Evolutionary conservation across 2,329 filamentous ascomycete genomes (phyloP).

Genomic region (Alternaria sp.): DNA sequence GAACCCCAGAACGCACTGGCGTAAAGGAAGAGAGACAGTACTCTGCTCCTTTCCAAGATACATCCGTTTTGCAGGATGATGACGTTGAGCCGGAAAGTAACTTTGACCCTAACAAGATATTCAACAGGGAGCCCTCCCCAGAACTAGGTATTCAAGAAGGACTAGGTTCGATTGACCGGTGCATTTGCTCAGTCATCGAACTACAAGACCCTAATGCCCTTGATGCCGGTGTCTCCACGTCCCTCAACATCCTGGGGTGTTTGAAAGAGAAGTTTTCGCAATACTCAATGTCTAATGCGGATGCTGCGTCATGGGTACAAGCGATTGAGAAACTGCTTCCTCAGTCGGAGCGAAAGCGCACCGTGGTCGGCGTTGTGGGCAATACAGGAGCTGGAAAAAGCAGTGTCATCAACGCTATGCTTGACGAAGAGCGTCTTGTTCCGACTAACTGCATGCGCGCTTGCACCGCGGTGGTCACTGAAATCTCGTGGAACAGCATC

Average conservation of each 20-base stretch:
- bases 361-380: conserved; percentile 67
- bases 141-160: conserved; percentile 10
- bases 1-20: background rate
- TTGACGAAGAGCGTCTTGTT: conserved; percentile 67
- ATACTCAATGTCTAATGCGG: conserved; percentile 27
- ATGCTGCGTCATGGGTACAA: conserved; percentile 54
- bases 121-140: conserved; percentile 27
- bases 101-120: conserved; percentile 31
- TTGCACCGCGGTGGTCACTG: conserved; percentile 69
- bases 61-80: background rate
- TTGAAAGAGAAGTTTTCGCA: conserved; percentile 46
- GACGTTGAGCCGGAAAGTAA: background rate
- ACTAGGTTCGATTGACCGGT: conserved; percentile 17
- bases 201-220: conserved; percentile 47
- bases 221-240: conserved; percentile 53
- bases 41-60: background rate
- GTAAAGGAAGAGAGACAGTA: conserved; percentile 10
- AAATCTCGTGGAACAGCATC: conserved; percentile 65
- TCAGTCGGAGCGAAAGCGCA: conserved; percentile 53
- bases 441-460: conserved; percentile 68
- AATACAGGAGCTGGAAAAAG: conserved; percentile 70
- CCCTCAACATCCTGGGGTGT: conserved; percentile 49
- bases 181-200: conserved; percentile 47
- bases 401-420: conserved; percentile 68
- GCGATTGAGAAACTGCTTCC: conserved; percentile 55